Conservation (phyloP, 2,329 filamentous ascomycete species). For the Fusarium guadeloupense region DNA sequence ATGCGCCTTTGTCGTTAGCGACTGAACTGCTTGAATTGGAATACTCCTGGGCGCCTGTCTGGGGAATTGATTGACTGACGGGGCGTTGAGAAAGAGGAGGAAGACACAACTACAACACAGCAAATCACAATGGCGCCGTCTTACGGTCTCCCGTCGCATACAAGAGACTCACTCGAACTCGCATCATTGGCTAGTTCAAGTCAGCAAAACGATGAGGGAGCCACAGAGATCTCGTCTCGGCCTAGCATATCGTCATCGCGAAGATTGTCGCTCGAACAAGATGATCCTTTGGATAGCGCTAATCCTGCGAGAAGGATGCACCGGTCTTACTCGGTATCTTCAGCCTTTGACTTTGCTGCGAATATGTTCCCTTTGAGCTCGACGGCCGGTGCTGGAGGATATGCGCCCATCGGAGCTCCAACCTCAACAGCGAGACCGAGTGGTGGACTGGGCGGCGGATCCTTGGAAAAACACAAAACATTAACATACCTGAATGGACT, state of each 20-base stretch:
- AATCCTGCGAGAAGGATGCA: slow-evolving; percentile 59
- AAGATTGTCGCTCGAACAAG: slow-evolving; percentile 81
- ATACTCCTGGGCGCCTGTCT: slow-evolving; percentile 12
- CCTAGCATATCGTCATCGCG: slow-evolving; percentile 94
- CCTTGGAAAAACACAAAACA: slow-evolving; percentile 93
- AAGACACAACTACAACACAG: background rate
- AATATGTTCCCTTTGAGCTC: slow-evolving; percentile 93
- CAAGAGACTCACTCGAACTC: slow-evolving; percentile 94
- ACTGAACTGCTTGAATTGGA: slow-evolving; percentile 21
- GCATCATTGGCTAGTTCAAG: slow-evolving; percentile 92
- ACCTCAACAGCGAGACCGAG: slow-evolving; percentile 60
- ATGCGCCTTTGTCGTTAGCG: slow-evolving; percentile 43
- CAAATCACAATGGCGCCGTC: slow-evolving; percentile 54
- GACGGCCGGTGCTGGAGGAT: slow-evolving; percentile 74
- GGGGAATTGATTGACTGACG: slow-evolving; percentile 12
- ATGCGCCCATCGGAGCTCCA: slow-evolving; percentile 85
- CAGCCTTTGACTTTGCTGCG: slow-evolving; percentile 93
- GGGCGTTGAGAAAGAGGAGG: slow-evolving; percentile 10
- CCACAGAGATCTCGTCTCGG: slow-evolving; percentile 73
- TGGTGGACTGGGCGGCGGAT: slow-evolving; percentile 74
- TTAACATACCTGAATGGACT: slow-evolving; percentile 94
- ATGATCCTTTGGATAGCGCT: slow-evolving; percentile 75
- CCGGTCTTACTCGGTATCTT: slow-evolving; percentile 88
- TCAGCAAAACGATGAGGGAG: slow-evolving; percentile 60
- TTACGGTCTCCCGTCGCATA: slow-evolving; percentile 55